These are phyloP conservation scores for Monascus purpureus DNA, from an alignment of 495 filamentous ascomycete species.

Conservation along the genomic window DNA sequence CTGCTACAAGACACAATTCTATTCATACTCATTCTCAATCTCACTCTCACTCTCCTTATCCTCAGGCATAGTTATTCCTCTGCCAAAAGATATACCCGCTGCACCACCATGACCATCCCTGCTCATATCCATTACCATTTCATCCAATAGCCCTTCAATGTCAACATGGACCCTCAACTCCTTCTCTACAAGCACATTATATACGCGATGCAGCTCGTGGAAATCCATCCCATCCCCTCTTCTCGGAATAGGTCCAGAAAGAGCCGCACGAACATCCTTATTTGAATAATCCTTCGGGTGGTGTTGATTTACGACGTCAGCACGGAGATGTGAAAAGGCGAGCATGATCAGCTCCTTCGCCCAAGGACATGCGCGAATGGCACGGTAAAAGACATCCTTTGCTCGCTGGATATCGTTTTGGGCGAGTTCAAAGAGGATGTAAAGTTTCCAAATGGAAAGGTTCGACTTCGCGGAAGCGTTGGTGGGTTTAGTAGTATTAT, in stretches of 20 bases:
- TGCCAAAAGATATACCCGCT: too few species aligned
- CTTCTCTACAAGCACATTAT: conserved; percentile 38
- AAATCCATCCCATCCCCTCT: conserved; percentile 16
- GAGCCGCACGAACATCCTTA: neutral
- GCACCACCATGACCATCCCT: conserved; percentile 3
- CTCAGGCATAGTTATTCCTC: too few species aligned
- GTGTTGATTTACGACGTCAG: conserved; percentile 6
- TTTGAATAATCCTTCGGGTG: neutral
- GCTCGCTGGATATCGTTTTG: conserved; percentile 24
- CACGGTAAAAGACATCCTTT: conserved; percentile 34
- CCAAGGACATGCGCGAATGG: conserved; percentile 54
- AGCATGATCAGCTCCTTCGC: conserved; percentile 55
- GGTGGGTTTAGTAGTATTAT: conserved; percentile 28
- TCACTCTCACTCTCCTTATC: conserved; percentile 16
- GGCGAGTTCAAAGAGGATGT: conserved; percentile 42
- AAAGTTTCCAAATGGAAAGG: conserved; percentile 51
- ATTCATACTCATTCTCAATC: conserved; percentile 1
- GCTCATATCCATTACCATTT: conserved; percentile 7
- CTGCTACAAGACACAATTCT: too few species aligned
- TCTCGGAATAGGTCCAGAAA: neutral
- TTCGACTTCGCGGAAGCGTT: conserved; percentile 16
- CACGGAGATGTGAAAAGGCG: conserved; percentile 40
- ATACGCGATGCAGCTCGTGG: conserved; percentile 30
- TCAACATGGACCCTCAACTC: conserved; percentile 36
- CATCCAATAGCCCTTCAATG: conserved; percentile 19